Percentiles rank a stretch among this genome's conserved stretches.
Evolutionary conservation across 2,329 filamentous ascomycete species (phyloP).

Genomic region (Penicillium concentricum): DNA sequence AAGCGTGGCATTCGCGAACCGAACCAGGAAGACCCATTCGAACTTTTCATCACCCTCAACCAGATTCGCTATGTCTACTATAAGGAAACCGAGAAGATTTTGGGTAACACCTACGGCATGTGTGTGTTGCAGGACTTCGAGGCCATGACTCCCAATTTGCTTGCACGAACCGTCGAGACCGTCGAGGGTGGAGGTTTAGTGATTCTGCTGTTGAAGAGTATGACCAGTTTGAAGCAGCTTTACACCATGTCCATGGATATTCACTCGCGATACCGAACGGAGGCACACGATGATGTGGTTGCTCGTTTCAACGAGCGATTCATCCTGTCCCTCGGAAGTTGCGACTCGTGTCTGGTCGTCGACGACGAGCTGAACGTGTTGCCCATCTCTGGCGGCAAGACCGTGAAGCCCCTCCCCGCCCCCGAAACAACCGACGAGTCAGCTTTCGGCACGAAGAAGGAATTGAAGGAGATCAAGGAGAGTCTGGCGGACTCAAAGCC

Average conservation of each 20-base stretch:
- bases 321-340: slow-evolving; percentile 90
- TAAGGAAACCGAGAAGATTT: slow-evolving; percentile 98
- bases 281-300: slow-evolving; percentile 91
- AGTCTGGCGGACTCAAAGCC: slow-evolving; percentile 81
- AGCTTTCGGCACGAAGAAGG: slow-evolving; percentile 66
- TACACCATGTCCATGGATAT: slow-evolving; percentile 98
- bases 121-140: slow-evolving; percentile 98
- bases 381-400: slow-evolving; percentile 93
- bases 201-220: slow-evolving; percentile 86
- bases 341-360: slow-evolving; percentile 89
- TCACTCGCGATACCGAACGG: slow-evolving; percentile 92
- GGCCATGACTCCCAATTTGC: slow-evolving; percentile 92
- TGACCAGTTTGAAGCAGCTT: slow-evolving; percentile 94
- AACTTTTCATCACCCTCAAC: slow-evolving; percentile 92
- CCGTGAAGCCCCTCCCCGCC: slow-evolving; percentile 77
- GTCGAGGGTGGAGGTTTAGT: slow-evolving; percentile 95
- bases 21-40: slow-evolving; percentile 92
- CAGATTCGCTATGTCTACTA: slow-evolving; percentile 99
- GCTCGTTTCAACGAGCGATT: slow-evolving; percentile 98
- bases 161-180: slow-evolving; percentile 93
- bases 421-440: slow-evolving; percentile 71
- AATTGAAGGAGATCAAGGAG: slow-evolving; percentile 85
- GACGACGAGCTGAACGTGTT: slow-evolving; percentile 97
- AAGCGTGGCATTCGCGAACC: slow-evolving; percentile 90
- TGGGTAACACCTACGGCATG: slow-evolving; percentile 98